A percentile compares a stretch with the other conserved stretches of the same genome.
These are phyloP conservation scores for Immersiella caudata DNA, from an alignment of 495 filamentous ascomycete genomes.

Conservation along the genomic window DNA sequence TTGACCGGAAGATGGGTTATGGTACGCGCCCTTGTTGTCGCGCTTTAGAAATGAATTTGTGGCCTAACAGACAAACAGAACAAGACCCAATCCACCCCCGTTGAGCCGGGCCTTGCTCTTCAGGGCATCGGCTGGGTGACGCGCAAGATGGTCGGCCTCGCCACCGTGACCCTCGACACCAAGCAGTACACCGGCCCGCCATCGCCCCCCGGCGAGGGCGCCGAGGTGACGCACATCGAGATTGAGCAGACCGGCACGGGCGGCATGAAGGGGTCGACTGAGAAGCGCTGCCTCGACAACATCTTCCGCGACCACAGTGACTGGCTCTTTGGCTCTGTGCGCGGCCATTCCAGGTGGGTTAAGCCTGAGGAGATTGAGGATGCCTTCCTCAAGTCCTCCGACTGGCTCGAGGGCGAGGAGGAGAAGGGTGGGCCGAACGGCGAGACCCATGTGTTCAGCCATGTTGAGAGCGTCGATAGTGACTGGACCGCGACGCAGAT, in stretches of 20 bases:
- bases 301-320: constrained; percentile 70
- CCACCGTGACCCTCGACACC: constrained; percentile 71
- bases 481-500: constrained; percentile 65
- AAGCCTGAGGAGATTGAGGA: constrained; percentile 40
- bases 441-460: constrained; percentile 53
- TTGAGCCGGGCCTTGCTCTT: constrained; percentile 72
- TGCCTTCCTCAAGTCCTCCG: constrained; percentile 49
- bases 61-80: constrained; percentile 56
- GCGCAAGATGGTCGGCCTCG: constrained; percentile 73
- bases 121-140: constrained; percentile 84
- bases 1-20: constrained; percentile 78
- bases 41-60: not conserved
- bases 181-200: constrained; percentile 62
- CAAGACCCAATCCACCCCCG: constrained; percentile 71
- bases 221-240: constrained; percentile 68
- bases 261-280: constrained; percentile 71
- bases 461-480: constrained; percentile 56
- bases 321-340: constrained; percentile 76
- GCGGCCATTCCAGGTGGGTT: constrained; percentile 62
- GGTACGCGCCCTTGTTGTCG: constrained; percentile 52
- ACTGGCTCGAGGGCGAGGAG: constrained; percentile 55
- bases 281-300: constrained; percentile 74
- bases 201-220: constrained; percentile 42
- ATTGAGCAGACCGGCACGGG: constrained; percentile 78
- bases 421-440: constrained; percentile 54